phyloP scores from a whole-genome alignment of 108 stramenopile genomes.

The Conticribra guillardii region DNA sequence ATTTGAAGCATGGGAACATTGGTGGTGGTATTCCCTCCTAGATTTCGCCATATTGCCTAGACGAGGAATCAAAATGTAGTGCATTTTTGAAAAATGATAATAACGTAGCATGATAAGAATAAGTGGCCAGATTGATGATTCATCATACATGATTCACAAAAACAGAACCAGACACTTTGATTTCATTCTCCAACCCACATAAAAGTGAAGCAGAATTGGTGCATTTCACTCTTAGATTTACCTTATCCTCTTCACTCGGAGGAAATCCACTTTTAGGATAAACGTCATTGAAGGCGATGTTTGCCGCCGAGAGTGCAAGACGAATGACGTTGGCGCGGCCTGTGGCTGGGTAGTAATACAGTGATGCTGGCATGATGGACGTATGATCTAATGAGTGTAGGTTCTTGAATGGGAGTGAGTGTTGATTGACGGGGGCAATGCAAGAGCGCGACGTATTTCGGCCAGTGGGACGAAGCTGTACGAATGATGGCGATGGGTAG shows the following conservation, averaged over 20 bases:
- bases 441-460: no score
- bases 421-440: no score
- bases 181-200: no score
- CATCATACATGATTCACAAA: no score
- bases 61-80: no score
- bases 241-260: conserved; percentile 11
- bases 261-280: conserved; percentile 20
- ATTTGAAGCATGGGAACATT: conserved; percentile 36
- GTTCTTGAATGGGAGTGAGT: background rate
- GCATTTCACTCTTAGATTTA: background rate
- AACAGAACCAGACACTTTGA: no score
- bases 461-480: no score
- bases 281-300: conserved; percentile 28
- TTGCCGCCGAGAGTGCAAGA: conserved; percentile 27
- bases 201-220: no score
- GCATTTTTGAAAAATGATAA: no score
- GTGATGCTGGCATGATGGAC: conserved; percentile 29
- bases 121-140: no score
- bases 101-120: no score
- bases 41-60: conserved; percentile 18
- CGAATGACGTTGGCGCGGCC: conserved; percentile 40
- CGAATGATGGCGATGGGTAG: no score
- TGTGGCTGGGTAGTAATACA: conserved; percentile 34
- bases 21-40: conserved; percentile 37
- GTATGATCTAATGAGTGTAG: background rate